Evolutionary conservation across 768 basidiomycete species (phyloP).

Genomic region (Lepiota venenata): DNA sequence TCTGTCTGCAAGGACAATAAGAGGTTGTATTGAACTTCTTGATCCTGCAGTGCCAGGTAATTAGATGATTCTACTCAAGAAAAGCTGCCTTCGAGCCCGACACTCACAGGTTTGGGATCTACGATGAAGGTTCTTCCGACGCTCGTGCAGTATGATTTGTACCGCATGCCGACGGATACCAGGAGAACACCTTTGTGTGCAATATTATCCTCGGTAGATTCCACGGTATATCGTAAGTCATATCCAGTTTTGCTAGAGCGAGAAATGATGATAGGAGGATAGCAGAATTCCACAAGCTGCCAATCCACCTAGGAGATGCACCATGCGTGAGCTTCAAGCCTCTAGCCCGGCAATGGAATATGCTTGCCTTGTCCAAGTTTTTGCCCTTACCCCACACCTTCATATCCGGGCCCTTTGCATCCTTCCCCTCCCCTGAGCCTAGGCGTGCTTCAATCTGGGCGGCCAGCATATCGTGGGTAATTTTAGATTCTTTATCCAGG

Average conservation of each 20-base stretch:
- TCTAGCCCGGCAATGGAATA: constrained; percentile 1
- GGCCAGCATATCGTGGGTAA: constrained; percentile 84
- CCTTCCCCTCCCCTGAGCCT: constrained; percentile 78
- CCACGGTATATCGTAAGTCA: constrained; percentile 83
- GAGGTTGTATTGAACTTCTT: constrained; percentile 85
- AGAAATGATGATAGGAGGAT: constrained; percentile 94
- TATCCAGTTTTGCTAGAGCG: constrained; percentile 80
- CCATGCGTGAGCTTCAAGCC: not conserved
- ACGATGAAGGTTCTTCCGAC: constrained; percentile 94
- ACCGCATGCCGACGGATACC: constrained; percentile 84
- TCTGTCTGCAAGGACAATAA: constrained; percentile 77
- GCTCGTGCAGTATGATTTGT: constrained; percentile 91
- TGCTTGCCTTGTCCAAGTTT: constrained; percentile 67
- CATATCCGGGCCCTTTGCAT: constrained; percentile 85
- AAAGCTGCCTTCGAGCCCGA: not conserved
- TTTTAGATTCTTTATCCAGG: constrained; percentile 87
- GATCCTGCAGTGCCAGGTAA: constrained; percentile 51
- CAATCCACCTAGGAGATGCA: constrained; percentile 69
- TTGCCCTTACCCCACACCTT: constrained; percentile 86
- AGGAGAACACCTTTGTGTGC: constrained; percentile 88
- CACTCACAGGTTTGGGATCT: constrained; percentile 77
- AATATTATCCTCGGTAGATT: constrained; percentile 80
- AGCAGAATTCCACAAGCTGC: constrained; percentile 88
- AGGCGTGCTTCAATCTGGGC: constrained; percentile 84
- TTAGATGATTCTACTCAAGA: constrained; percentile 7